phyloP scores from a whole-genome alignment of 306 rosid species.

The Canavalia gladiata region DNA sequence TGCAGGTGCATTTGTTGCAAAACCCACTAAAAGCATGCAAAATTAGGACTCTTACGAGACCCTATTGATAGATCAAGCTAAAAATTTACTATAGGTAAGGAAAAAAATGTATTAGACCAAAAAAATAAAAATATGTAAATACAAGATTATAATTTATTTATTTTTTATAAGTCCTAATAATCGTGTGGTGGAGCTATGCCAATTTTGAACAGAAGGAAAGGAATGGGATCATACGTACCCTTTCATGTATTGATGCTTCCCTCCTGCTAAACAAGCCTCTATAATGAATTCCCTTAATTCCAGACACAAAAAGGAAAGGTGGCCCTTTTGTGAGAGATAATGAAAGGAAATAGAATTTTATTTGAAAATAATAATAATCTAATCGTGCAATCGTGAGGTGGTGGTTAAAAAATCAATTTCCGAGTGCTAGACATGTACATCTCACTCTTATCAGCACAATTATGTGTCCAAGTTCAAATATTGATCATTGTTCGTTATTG shows the following conservation, averaged over 20 bases:
- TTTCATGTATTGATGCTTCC: constrained; percentile 26
- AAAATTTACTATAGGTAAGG: not conserved
- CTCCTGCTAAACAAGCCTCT: constrained; percentile 4
- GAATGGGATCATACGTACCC: constrained; percentile 6
- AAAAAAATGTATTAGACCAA: not conserved
- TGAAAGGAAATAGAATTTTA: too few species aligned
- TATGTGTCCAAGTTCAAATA: constrained; percentile 8
- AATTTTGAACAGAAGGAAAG: not conserved
- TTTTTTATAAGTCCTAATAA: not conserved
- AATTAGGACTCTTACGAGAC: not conserved
- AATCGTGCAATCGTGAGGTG: not conserved
- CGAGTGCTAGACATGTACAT: not conserved
- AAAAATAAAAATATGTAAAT: not conserved
- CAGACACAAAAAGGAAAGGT: constrained; percentile 47
- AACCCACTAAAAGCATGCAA: constrained; percentile 5
- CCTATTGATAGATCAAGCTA: not conserved
- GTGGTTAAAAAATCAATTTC: constrained; percentile 46
- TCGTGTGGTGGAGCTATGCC: constrained; percentile 13
- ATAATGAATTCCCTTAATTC: constrained; percentile 34
- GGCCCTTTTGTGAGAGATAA: constrained; percentile 32
- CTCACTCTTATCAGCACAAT: not conserved
- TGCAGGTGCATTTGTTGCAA: not conserved
- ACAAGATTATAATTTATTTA: not conserved
- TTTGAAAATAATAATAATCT: not conserved
- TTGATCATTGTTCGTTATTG: constrained; percentile 27